These are phyloP conservation scores for Saccharomyces eubayanus DNA, from an alignment of 805 yeast genomes.

Conservation along the genomic window DNA sequence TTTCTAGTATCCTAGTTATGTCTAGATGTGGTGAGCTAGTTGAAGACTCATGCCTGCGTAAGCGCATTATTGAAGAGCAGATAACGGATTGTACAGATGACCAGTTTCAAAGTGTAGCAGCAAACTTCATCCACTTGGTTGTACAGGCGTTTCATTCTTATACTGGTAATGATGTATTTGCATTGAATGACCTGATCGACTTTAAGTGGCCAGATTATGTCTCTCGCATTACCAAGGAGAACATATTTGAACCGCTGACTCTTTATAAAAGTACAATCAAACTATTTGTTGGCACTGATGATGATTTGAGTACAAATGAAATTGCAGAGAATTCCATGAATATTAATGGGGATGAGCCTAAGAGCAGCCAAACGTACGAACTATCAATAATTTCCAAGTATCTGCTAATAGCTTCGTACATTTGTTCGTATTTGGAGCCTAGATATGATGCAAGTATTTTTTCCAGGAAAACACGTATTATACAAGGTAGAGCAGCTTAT, in stretches of 20 bases:
- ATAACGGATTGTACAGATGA: conserved; percentile 7
- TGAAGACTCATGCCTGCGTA: conserved; percentile 6
- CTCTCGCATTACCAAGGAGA: conserved; percentile 11
- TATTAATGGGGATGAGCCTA: conserved; percentile 3
- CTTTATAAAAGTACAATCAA: conserved; percentile 28
- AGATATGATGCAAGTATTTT: conserved; percentile 62
- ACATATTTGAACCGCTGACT: conserved; percentile 18
- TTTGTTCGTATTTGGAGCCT: conserved; percentile 71
- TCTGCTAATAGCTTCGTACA: conserved; percentile 69
- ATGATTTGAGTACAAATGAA: conserved; percentile 19
- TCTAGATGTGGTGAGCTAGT: conserved; percentile 13
- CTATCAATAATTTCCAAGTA: conserved; percentile 57
- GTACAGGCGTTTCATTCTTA: conserved; percentile 28
- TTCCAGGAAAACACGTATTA: conserved; percentile 43
- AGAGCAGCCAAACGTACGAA: conserved; percentile 31
- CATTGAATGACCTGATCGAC: conserved; percentile 24
- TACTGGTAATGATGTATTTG: conserved; percentile 26
- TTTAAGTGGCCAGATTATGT: conserved; percentile 26
- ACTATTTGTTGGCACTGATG: conserved; percentile 29
- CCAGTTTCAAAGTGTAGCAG: conserved; percentile 10
- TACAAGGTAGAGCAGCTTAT: conserved; percentile 37
- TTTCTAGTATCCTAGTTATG: conserved; percentile 15
- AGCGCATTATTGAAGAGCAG: conserved; percentile 8
- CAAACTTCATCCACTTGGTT: conserved; percentile 23
- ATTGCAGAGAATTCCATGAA: conserved; percentile 9